phyloP scores from a whole-genome alignment of 2,329 filamentous ascomycete genomes.

The Diatrype stigma region DNA sequence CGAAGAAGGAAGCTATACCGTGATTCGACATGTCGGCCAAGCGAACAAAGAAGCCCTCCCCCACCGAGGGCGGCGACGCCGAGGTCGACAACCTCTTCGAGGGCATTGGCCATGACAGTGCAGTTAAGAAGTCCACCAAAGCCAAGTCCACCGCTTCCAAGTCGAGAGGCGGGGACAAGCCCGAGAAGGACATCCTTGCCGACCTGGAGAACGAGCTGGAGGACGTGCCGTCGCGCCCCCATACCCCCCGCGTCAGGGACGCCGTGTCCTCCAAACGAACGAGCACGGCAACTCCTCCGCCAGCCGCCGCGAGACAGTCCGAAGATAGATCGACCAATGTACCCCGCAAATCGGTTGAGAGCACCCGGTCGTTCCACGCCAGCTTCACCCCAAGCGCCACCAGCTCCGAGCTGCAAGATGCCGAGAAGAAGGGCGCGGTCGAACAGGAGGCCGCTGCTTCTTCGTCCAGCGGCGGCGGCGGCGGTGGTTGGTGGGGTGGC shows the following conservation, averaged over 20 bases:
- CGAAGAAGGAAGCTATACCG: background rate
- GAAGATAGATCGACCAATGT: conserved; percentile 56
- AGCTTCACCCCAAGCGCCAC: conserved; percentile 67
- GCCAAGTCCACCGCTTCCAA: conserved; percentile 47
- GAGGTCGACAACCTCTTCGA: conserved; percentile 64
- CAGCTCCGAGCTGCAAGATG: conserved; percentile 56
- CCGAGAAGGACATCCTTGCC: conserved; percentile 73
- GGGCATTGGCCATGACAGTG: conserved; percentile 52
- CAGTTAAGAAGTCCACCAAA: conserved; percentile 47
- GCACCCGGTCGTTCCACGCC: conserved; percentile 64
- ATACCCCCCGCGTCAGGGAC: conserved; percentile 71
- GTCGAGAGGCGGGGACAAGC: conserved; percentile 29
- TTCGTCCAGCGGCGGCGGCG: conserved; percentile 31
- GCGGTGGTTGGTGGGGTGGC: conserved; percentile 86
- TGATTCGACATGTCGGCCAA: conserved; percentile 52
- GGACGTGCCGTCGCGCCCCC: conserved; percentile 70
- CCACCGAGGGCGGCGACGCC: conserved; percentile 62
- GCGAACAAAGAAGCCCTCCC: conserved; percentile 53
- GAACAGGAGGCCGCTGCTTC: conserved; percentile 35
- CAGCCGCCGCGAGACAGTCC: conserved; percentile 49
- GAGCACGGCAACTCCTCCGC: conserved; percentile 44
- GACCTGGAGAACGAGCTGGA: conserved; percentile 78
- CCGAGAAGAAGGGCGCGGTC: conserved; percentile 46
- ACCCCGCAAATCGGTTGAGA: conserved; percentile 73
- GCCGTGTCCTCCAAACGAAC: conserved; percentile 45